Evolutionary conservation across 2,329 filamentous ascomycete genomes (phyloP).

Genomic region (Rutstroemia sp.): DNA sequence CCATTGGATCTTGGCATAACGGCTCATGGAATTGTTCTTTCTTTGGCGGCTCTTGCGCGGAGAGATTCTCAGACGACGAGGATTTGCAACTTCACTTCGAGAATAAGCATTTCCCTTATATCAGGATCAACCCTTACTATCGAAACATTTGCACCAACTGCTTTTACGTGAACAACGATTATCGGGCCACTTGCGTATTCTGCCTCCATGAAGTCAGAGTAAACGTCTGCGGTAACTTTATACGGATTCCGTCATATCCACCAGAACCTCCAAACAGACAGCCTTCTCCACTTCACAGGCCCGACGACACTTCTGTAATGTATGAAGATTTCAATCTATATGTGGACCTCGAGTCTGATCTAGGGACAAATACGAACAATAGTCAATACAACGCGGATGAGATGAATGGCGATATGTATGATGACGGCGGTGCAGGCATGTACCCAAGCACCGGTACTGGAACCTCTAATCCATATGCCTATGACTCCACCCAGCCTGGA

Average conservation of each 20-base stretch:
- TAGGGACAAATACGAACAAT: background rate
- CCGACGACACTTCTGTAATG: background rate
- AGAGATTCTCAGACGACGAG: slow-evolving; percentile 14
- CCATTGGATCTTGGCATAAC: slow-evolving; percentile 15
- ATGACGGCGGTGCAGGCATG: background rate
- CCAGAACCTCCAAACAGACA: slow-evolving; percentile 12
- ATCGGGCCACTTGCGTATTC: slow-evolving; percentile 1
- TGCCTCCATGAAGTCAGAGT: slow-evolving; percentile 13
- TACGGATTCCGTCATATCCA: slow-evolving; percentile 13
- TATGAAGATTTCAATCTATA: background rate
- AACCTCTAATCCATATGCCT: slow-evolving; percentile 1
- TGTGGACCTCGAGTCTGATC: background rate
- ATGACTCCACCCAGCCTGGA: slow-evolving; percentile 12
- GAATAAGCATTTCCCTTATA: slow-evolving; percentile 19
- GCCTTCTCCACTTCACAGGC: slow-evolving; percentile 5
- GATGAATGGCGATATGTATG: background rate
- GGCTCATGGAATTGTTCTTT: slow-evolving; percentile 16
- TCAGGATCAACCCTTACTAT: slow-evolving; percentile 19
- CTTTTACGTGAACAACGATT: background rate
- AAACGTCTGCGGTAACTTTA: slow-evolving; percentile 25
- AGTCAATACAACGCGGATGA: background rate
- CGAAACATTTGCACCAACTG: slow-evolving; percentile 17
- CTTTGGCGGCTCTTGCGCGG: slow-evolving; percentile 15
- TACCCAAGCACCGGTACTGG: slow-evolving; percentile 1
- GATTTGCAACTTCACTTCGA: slow-evolving; percentile 23